Evolutionary conservation across 495 filamentous ascomycete genomes (phyloP).

Genomic region (Articulospora tetracladia): DNA sequence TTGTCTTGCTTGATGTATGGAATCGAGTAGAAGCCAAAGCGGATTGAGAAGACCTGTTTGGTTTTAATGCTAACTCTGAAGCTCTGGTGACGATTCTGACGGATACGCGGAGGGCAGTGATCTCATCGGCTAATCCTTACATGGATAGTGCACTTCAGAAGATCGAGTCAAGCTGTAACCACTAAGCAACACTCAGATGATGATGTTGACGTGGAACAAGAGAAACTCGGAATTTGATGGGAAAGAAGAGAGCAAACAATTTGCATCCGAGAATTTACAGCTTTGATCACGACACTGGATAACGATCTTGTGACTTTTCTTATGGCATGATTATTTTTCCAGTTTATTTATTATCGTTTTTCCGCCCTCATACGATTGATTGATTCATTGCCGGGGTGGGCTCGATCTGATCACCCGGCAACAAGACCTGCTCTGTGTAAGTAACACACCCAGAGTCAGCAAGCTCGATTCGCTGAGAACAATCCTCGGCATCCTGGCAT

Average conservation of each 20-base stretch:
- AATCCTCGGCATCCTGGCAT: background rate
- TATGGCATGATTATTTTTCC: no score
- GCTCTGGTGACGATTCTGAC: background rate
- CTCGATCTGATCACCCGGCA: no score
- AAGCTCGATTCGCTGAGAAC: background rate
- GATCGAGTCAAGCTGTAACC: background rate
- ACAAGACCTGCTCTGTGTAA: no score
- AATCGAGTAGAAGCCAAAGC: background rate
- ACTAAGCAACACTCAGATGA: slow-evolving; percentile 1
- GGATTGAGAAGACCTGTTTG: background rate
- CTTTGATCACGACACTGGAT: no score
- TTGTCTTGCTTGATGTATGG: background rate
- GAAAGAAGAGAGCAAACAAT: no score
- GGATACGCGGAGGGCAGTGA: slow-evolving; percentile 5
- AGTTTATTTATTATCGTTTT: no score
- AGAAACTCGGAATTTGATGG: no score
- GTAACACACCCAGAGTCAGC: background rate
- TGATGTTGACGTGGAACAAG: background rate
- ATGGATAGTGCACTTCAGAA: background rate
- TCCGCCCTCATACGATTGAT: no score
- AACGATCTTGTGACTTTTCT: no score
- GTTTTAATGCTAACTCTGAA: background rate
- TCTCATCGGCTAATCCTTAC: slow-evolving; percentile 15
- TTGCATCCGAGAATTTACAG: no score
- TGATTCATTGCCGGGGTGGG: no score